Evolutionary conservation across 345 rosid species (phyloP).

Genomic region (Eucalyptus curtisii): DNA sequence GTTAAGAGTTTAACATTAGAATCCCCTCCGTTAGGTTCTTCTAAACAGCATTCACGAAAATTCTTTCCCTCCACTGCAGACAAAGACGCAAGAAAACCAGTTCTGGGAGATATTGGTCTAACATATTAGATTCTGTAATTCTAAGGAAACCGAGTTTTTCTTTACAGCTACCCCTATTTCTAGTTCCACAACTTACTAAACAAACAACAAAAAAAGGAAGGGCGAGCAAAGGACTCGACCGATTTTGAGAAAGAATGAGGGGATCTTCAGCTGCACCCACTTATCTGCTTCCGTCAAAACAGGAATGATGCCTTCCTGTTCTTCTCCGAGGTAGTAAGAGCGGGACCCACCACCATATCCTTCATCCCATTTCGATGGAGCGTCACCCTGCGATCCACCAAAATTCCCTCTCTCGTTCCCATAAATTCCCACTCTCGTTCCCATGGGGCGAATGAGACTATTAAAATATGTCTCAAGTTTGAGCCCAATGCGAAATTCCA

Average conservation of each 20-base stretch:
- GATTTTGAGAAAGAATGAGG: background rate
- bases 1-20: no score
- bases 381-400: background rate
- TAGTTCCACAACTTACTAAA: background rate
- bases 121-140: no score
- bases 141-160: no score
- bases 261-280: background rate
- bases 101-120: no score
- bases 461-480: no score
- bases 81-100: no score
- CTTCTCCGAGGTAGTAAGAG: background rate
- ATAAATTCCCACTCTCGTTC: no score
- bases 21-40: no score
- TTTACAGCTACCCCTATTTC: no score
- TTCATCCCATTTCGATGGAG: background rate
- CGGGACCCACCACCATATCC: background rate
- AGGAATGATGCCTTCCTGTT: constrained; percentile 29
- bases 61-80: no score
- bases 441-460: background rate
- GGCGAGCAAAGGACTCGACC: background rate
- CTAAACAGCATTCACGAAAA: no score
- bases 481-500: no score
- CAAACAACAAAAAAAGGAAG: background rate
- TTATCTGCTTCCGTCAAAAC: background rate
- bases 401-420: background rate